Percentiles rank a stretch among this genome's conserved stretches.
Conservation (phyloP, 2,329 filamentous ascomycete species). For the Shiraia sp. region DNA sequence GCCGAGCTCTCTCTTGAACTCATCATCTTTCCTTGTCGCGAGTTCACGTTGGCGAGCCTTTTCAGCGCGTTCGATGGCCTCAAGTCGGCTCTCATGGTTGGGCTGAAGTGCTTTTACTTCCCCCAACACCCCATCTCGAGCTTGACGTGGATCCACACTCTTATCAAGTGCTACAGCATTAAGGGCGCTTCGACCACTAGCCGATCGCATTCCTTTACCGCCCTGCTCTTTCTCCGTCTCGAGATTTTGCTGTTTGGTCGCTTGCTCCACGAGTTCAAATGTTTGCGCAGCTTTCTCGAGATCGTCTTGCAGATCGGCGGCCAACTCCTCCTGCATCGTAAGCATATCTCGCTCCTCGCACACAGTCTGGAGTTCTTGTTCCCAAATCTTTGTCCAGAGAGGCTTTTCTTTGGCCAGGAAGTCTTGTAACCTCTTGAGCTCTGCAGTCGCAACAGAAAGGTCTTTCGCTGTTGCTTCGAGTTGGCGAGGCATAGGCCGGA, state of each 20-base stretch:
- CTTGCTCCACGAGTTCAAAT: conserved; percentile 93
- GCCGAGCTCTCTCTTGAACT: conserved; percentile 83
- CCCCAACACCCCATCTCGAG: conserved; percentile 88
- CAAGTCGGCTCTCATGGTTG: conserved; percentile 89
- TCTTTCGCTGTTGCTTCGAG: conserved; percentile 89
- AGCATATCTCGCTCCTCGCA: conserved; percentile 95
- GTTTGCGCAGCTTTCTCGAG: conserved; percentile 93
- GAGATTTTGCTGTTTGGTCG: conserved; percentile 92
- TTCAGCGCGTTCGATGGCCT: conserved; percentile 97
- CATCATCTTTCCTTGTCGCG: conserved; percentile 71
- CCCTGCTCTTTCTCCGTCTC: conserved; percentile 66
- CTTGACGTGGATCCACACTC: conserved; percentile 71
- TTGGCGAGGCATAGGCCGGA: conserved; percentile 86
- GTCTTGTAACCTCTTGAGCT: conserved; percentile 92
- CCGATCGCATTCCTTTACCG: conserved; percentile 51
- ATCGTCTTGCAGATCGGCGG: conserved; percentile 90
- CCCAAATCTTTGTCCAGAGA: conserved; percentile 99
- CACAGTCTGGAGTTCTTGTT: conserved; percentile 93
- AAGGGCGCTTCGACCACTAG: conserved; percentile 48
- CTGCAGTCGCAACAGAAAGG: conserved; percentile 76
- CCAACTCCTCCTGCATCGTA: conserved; percentile 93
- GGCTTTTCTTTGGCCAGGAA: conserved; percentile 91
- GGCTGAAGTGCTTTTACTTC: conserved; percentile 92
- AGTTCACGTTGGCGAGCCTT: conserved; percentile 88
- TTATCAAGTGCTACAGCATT: conserved; percentile 48